Percentiles rank a stretch among this genome's conserved stretches.
These are phyloP conservation scores for Didymella segeticola DNA, from an alignment of 2,329 filamentous ascomycete genomes.

Conservation along the genomic window DNA sequence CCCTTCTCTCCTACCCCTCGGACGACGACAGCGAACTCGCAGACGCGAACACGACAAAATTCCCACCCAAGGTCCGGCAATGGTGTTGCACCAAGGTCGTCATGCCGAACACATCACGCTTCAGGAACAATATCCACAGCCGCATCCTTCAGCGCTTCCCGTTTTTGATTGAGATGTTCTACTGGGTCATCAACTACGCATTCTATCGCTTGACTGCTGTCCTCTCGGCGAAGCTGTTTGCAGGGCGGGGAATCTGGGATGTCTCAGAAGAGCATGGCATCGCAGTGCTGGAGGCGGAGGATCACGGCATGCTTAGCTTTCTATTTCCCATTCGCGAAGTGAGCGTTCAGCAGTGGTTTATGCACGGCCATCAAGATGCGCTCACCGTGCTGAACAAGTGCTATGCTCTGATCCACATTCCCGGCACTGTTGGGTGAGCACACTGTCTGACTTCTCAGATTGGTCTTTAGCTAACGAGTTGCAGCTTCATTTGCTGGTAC, in stretches of 20 bases:
- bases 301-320: conserved; percentile 57
- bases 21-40: conserved; percentile 48
- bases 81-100: conserved; percentile 60
- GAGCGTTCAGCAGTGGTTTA: conserved; percentile 64
- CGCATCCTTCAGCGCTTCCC: conserved; percentile 71
- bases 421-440: conserved; percentile 63
- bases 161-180: conserved; percentile 76
- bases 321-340: conserved; percentile 62
- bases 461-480: neutral
- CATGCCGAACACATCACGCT: conserved; percentile 68
- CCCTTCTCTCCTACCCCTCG: conserved; percentile 47
- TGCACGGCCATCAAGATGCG: conserved; percentile 60
- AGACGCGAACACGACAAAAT: conserved; percentile 46
- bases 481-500: conserved; percentile 68
- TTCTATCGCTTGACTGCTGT: conserved; percentile 68
- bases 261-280: conserved; percentile 64
- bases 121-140: conserved; percentile 65
- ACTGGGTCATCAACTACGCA: conserved; percentile 71
- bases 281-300: conserved; percentile 62
- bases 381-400: conserved; percentile 64
- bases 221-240: conserved; percentile 59
- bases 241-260: conserved; percentile 61
- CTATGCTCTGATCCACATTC: conserved; percentile 67
- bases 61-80: conserved; percentile 58
- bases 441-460: conserved; percentile 21